Percentiles rank a stretch among this genome's conserved stretches.
Evolutionary conservation across 192 early-diverging fungal species (phyloP).

Genomic region (Gamsiella multidivaricata): DNA sequence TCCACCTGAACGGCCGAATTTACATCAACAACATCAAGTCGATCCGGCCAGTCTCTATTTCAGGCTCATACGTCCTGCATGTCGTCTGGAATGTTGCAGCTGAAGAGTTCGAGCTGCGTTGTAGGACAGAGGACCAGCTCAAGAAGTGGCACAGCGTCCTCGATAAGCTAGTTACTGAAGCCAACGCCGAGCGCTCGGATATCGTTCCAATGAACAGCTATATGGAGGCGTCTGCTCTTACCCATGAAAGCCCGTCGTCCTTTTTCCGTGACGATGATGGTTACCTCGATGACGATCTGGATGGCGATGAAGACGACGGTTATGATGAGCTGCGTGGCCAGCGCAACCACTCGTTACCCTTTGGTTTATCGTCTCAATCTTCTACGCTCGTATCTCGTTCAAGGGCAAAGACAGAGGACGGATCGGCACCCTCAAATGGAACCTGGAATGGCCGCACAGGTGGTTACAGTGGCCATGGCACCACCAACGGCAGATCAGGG

Average conservation of each 20-base stretch:
- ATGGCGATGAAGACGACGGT: constrained; percentile 52
- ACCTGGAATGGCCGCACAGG: constrained; percentile 34
- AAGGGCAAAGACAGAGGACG: constrained; percentile 51
- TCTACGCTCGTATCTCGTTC: constrained; percentile 21
- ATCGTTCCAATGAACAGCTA: constrained; percentile 26
- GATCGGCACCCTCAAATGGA: constrained; percentile 23
- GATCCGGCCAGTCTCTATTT: constrained; percentile 35
- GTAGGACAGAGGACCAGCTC: constrained; percentile 92
- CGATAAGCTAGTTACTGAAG: constrained; percentile 72
- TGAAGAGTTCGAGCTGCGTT: constrained; percentile 87
- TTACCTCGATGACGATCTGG: constrained; percentile 58
- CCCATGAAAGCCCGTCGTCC: constrained; percentile 43
- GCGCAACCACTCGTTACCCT: constrained; percentile 52
- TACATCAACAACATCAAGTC: constrained; percentile 80
- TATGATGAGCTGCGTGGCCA: constrained; percentile 32
- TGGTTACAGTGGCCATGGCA: constrained; percentile 7
- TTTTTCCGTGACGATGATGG: constrained; percentile 57
- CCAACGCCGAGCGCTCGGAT: constrained; percentile 44
- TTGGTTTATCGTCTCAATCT: constrained; percentile 42
- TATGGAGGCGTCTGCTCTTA: constrained; percentile 5
- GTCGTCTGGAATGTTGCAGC: constrained; percentile 88
- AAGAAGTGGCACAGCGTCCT: constrained; percentile 87
- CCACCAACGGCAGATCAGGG: constrained; percentile 11
- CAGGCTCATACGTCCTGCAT: constrained; percentile 65
- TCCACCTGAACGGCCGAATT: constrained; percentile 90